Conservation (phyloP, 202 grass and related monocot species). For the Panicum hallii region DNA sequence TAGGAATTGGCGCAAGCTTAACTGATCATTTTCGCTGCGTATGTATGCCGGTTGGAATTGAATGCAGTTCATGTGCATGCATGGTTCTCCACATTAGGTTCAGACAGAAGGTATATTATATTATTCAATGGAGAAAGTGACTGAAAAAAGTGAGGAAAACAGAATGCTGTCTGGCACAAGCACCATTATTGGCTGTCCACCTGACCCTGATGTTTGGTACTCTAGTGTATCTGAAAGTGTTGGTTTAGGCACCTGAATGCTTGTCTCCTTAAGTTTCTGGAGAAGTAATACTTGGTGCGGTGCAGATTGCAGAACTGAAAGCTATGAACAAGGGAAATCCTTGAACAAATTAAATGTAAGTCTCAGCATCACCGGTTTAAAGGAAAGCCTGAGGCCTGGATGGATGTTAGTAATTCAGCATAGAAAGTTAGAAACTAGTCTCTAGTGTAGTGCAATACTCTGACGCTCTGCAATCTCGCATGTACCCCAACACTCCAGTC, state of each 20-base stretch:
- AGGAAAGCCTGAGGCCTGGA: not conserved
- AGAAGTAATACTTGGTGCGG: not conserved
- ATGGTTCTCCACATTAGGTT: constrained; percentile 45
- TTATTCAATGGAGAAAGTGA: constrained; percentile 33
- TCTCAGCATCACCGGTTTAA: not conserved
- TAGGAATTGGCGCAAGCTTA: constrained; percentile 23
- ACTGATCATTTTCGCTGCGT: constrained; percentile 39
- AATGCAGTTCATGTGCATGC: constrained; percentile 42
- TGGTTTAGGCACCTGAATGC: not conserved
- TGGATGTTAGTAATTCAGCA: constrained; percentile 8
- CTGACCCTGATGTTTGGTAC: constrained; percentile 37
- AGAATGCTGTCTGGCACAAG: constrained; percentile 28
- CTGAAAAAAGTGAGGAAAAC: constrained; percentile 9
- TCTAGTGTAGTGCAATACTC: not conserved
- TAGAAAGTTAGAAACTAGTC: not conserved
- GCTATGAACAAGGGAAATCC: constrained; percentile 4
- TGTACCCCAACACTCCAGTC: not conserved
- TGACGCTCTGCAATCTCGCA: not conserved
- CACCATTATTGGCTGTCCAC: constrained; percentile 27
- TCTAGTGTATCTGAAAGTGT: constrained; percentile 30
- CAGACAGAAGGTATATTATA: constrained; percentile 37
- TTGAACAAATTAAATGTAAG: not conserved
- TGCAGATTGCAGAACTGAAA: constrained; percentile 4
- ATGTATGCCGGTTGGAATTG: constrained; percentile 6
- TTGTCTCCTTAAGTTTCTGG: constrained; percentile 3